These are phyloP conservation scores for Platanthera zijinensis DNA, from an alignment of 106 monocot species.

Conservation along the genomic window DNA sequence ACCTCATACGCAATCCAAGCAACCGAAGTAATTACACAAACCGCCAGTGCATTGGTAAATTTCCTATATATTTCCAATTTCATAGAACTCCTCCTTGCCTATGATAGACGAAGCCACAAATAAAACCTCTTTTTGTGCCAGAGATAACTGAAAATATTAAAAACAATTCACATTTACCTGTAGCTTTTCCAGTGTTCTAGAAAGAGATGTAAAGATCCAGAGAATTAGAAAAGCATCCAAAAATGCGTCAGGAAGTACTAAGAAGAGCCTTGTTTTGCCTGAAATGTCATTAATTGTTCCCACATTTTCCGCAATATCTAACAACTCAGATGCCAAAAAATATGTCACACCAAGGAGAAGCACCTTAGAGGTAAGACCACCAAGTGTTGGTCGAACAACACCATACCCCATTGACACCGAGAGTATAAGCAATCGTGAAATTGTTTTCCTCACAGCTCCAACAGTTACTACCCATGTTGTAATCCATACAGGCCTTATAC, in stretches of 20 bases:
- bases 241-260: conserved; percentile 91
- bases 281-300: conserved; percentile 92
- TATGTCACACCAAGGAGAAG: conserved; percentile 88
- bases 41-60: conserved; percentile 90
- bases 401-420: conserved; percentile 95
- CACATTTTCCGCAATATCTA: conserved; percentile 90
- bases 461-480: conserved; percentile 98
- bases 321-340: conserved; percentile 81
- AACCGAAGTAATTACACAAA: conserved; percentile 84
- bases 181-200: conserved; percentile 74
- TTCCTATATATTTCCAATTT: conserved; percentile 95
- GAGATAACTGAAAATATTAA: not conserved
- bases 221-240: conserved; percentile 87
- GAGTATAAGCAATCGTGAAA: conserved; percentile 83
- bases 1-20: conserved; percentile 99
- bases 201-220: conserved; percentile 97
- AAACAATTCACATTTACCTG: conserved; percentile 40
- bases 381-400: conserved; percentile 89
- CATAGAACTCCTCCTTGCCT: conserved; percentile 68
- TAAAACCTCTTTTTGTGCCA: not conserved
- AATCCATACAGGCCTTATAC: conserved; percentile 75
- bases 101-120: conserved; percentile 4
- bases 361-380: conserved; percentile 95
- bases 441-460: conserved; percentile 73
- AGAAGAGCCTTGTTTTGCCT: conserved; percentile 78